Evolutionary conservation across 1,284 basidiomycete species (phyloP).

Genomic region (Boletellus dicymbophilus): DNA sequence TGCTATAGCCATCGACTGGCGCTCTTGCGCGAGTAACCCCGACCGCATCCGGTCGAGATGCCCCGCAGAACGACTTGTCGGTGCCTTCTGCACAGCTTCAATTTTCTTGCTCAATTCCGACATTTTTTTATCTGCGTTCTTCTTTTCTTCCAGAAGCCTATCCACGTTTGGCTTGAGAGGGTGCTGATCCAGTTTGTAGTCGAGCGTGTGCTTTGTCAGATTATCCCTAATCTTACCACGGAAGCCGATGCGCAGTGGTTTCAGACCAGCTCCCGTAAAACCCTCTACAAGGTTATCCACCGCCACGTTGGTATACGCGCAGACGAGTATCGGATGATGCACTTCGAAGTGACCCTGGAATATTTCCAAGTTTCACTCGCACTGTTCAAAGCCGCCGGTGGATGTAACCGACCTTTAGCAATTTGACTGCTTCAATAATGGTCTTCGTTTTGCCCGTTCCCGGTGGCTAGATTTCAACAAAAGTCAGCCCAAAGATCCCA

Average conservation of each 20-base stretch:
- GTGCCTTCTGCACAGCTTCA: slow-evolving; percentile 20
- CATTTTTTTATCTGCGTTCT: slow-evolving; percentile 31
- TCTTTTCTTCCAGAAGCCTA: slow-evolving; percentile 36
- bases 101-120: slow-evolving; percentile 29
- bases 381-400: not conserved
- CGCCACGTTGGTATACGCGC: slow-evolving; percentile 93
- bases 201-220: slow-evolving; percentile 63
- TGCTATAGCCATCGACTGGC: slow-evolving; percentile 36
- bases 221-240: slow-evolving; percentile 61
- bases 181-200: slow-evolving; percentile 67
- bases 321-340: slow-evolving; percentile 83
- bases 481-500: slow-evolving; percentile 4
- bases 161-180: slow-evolving; percentile 50
- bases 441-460: slow-evolving; percentile 97
- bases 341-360: slow-evolving; percentile 74
- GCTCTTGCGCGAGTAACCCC: slow-evolving; percentile 38
- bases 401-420: slow-evolving; percentile 69
- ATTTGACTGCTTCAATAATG: slow-evolving; percentile 80
- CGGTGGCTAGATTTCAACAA: slow-evolving; percentile 62
- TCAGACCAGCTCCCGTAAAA: slow-evolving; percentile 61
- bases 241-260: slow-evolving; percentile 78
- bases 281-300: slow-evolving; percentile 93
- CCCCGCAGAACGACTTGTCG: slow-evolving; percentile 19
- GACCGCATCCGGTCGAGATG: slow-evolving; percentile 43
- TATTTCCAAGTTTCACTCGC: not conserved